Base-by-base conservation (phyloP, 2,329 filamentous ascomycete genomes). In the Fusarium pseudograminearum region DNA sequence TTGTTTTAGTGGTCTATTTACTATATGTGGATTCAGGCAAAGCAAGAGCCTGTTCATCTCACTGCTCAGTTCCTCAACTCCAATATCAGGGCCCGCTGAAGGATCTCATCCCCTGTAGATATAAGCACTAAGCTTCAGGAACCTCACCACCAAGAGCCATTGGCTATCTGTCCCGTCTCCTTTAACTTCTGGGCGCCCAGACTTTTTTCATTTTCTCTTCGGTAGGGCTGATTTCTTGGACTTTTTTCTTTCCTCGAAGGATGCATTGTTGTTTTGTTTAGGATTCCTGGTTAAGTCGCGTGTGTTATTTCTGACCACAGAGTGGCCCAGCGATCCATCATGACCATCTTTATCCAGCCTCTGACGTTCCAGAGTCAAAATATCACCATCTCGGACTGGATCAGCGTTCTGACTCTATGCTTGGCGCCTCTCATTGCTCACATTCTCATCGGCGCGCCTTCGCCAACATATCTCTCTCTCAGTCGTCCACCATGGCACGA, bases 401-500 rank as follows among this genome's bases (percentile, higher is more conserved):
- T 68, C 4, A 48, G 42, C 0, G 51, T 69, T 7, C 42, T 69
- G 5, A 69, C 64, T 10, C 10, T 68, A 0, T 69, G 64, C 22
- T 22, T 68, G 10, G 60, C 64, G 5, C 64, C 66, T 24, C 55
- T 69, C 2, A 54, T 69, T 12, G 66, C 64, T 26, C 64, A 69
- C 7, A 12, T 69, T 7, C 50, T 68, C 6, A 48, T 54, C 11
- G 64, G 66, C 14, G 47, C 55, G 3, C 64, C 66, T 26, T 50
- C 40, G 9, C 55, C 59, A 7, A 40, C 59, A 2, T 61, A 45
- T 18, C 55, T 68, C 9, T 31, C 41, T 1, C 2, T 42, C 5
- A 54, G 56, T 10, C 55, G 60, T 20, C 66, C 66, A 1, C 16
- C 42, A n/a, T 69, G 59, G 60, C 64, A 68, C 12, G 64, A 68